These are phyloP conservation scores for Ceratocystis destructans DNA, from an alignment of 2,329 filamentous ascomycete species.

Conservation along the genomic window DNA sequence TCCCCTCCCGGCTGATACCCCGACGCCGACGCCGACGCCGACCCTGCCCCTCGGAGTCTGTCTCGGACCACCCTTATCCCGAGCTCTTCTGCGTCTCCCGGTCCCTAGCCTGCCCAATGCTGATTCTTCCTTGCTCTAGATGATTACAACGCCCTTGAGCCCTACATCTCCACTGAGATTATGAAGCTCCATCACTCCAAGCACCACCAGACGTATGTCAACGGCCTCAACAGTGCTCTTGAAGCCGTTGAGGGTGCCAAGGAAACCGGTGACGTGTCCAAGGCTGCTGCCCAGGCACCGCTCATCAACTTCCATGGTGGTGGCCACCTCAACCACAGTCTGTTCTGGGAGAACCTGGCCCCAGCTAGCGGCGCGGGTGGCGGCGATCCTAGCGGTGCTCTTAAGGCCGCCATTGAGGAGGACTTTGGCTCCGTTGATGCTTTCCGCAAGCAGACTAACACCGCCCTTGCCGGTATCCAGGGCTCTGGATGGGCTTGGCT, in stretches of 20 bases:
- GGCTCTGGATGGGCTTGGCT: conserved; percentile 89
- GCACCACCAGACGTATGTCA: conserved; percentile 91
- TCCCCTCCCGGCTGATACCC: neutral
- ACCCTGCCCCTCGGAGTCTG: neutral
- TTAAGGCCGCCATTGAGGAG: conserved; percentile 48
- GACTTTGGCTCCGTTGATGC: conserved; percentile 53
- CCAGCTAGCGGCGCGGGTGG: conserved; percentile 50
- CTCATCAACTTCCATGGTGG: conserved; percentile 68
- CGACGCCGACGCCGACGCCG: too few species aligned
- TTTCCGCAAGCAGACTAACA: conserved; percentile 54
- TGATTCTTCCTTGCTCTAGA: conserved; percentile 39
- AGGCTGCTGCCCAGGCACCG: conserved; percentile 37
- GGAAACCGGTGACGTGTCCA: conserved; percentile 44
- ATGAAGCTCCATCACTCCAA: conserved; percentile 94
- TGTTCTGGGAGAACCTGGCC: conserved; percentile 74
- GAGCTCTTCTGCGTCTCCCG: neutral
- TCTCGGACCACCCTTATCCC: neutral
- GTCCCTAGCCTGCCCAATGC: neutral
- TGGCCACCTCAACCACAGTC: conserved; percentile 72
- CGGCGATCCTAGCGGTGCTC: conserved; percentile 46
- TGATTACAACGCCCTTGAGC: conserved; percentile 91
- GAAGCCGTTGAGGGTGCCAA: conserved; percentile 56
- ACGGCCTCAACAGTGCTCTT: conserved; percentile 66
- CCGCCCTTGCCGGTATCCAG: conserved; percentile 60
- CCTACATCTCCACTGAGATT: conserved; percentile 70